Evolutionary conservation across 192 early-diverging fungal species (phyloP), one percentile per base, ranked within the genome.

Genomic region (Backusella tarrabulga): DNA sequence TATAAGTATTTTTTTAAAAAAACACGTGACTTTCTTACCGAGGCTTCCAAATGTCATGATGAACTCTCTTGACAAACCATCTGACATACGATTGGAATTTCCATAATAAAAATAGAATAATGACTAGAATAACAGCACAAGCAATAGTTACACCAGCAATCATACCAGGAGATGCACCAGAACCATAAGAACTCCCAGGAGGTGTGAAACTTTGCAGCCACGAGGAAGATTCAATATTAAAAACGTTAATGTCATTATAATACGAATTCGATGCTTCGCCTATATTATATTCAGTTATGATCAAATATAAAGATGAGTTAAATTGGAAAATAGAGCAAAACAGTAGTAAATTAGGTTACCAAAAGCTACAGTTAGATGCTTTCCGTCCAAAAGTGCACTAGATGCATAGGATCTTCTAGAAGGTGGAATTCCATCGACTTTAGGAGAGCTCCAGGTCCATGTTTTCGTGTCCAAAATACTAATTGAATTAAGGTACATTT

Each of bases 231-330:
- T 35, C 54, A 32, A 71, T 66, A 50, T 75, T 68, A 7, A 81
- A 71, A 1, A 81, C 72, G 46, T 81, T 81, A 56, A 81, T 71
- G 32, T 81, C 80, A 68, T 81, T 81, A 44, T 81, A 81, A 14
- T 77, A 71, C 3, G 42, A 72, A 34, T 77, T 77, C 7, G 68
- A 34, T 35, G 80, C 76, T 1, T 50, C 66, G 23, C 78, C 77
- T 78, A 29, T 29, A 63, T 63, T 12, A 63, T 63, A 63, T 63
- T 63, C 3, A 26, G 12, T 56, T 56, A 6, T 23, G 9, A 56
- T 11, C 3, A 1, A 77, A 7, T 56, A 7, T 40, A 29, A 34
- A 34, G 14, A 41, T 63, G 17, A 36, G 19, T 19, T 26, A 32
- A 40, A 12, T 12, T 17, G 5, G 41, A 36, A 36, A 34, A 11